Conservation (phyloP, 202 grass and related monocot genomes). For the Brachypodium distachyon region DNA sequence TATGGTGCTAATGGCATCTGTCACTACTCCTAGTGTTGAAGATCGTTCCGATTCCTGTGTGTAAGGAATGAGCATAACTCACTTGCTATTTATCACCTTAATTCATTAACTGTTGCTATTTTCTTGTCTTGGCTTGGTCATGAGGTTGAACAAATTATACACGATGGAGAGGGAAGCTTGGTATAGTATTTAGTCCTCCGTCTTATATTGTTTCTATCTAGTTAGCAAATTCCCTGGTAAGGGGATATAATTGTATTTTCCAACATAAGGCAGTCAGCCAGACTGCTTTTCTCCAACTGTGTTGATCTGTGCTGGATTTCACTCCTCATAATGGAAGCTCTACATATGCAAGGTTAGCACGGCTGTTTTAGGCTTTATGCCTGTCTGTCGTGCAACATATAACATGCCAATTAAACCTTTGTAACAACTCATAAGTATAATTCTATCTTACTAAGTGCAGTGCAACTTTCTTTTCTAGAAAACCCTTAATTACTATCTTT, state of each 20-base stretch:
- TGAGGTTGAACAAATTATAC: constrained; percentile 22
- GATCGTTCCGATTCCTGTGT: not conserved
- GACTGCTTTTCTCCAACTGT: constrained; percentile 35
- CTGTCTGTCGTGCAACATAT: constrained; percentile 65
- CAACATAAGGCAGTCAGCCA: constrained; percentile 26
- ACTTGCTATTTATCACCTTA: constrained; percentile 27
- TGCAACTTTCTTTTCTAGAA: not conserved
- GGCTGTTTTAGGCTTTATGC: constrained; percentile 68
- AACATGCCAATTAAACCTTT: constrained; percentile 21
- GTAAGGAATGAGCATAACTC: constrained; percentile 21
- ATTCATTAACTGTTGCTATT: constrained; percentile 18
- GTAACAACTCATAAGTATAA: not conserved
- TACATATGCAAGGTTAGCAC: constrained; percentile 63
- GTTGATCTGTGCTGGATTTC: constrained; percentile 49
- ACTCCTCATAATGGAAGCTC: constrained; percentile 39
- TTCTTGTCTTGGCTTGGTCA: constrained; percentile 12
- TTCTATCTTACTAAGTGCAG: not conserved
- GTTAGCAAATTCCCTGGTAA: constrained; percentile 58
- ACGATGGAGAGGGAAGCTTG: constrained; percentile 5
- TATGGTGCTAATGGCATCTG: not conserved
- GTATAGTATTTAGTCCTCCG: constrained; percentile 13
- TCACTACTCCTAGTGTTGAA: constrained; percentile 21
- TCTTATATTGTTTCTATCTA: not conserved
- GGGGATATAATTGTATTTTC: constrained; percentile 27
- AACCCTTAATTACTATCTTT: constrained; percentile 14